A percentile compares a stretch with the other conserved stretches of the same genome.
These are phyloP conservation scores for Leccinum sublutescens DNA, from an alignment of 768 basidiomycete genomes.

Conservation along the genomic window DNA sequence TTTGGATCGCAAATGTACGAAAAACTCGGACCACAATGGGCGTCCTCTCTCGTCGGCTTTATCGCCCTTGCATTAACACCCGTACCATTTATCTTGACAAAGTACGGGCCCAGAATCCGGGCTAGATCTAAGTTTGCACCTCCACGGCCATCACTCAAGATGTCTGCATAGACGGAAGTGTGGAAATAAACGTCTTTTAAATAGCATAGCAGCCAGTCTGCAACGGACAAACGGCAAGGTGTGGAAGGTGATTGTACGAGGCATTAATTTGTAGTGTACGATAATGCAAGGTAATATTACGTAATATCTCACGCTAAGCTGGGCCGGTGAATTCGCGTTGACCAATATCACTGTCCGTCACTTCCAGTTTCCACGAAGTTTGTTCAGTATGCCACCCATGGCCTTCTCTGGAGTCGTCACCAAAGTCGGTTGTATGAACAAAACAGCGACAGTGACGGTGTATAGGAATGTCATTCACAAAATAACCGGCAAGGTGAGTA, in stretches of 20 bases:
- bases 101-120: constrained; percentile 44
- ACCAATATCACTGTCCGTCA: no score
- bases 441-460: constrained; percentile 82
- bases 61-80: constrained; percentile 52
- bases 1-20: constrained; percentile 58
- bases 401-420: constrained; percentile 71
- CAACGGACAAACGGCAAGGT: neutral
- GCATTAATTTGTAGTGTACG: no score
- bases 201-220: neutral
- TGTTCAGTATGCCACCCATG: constrained; percentile 69
- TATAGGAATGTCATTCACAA: constrained; percentile 71
- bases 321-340: no score
- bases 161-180: constrained; percentile 7
- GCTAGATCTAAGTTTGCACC: constrained; percentile 44
- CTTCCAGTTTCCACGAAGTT: neutral
- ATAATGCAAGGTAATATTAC: neutral
- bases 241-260: no score
- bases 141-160: constrained; percentile 14
- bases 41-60: constrained; percentile 55
- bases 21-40: constrained; percentile 52
- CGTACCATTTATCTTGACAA: constrained; percentile 47
- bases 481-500: constrained; percentile 70
- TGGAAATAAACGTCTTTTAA: neutral
- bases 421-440: constrained; percentile 79
- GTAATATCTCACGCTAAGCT: neutral